These are phyloP conservation scores for Alternaria triticina DNA, from an alignment of 2,329 filamentous ascomycete species.

Conservation along the genomic window DNA sequence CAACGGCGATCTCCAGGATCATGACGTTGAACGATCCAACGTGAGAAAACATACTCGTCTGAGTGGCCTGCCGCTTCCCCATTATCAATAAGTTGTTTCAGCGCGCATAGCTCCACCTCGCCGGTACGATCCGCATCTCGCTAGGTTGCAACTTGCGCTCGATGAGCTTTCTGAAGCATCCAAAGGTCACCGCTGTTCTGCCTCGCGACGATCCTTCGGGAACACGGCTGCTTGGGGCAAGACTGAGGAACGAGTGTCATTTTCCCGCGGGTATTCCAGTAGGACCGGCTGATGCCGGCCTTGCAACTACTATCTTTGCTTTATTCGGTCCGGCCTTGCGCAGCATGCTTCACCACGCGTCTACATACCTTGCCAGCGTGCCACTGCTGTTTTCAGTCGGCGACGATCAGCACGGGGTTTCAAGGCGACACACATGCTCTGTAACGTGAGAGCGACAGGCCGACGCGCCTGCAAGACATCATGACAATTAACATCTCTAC, in stretches of 20 bases:
- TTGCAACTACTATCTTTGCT: slow-evolving; percentile 2
- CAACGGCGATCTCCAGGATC: slow-evolving; percentile 26
- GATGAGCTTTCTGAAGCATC: not conserved
- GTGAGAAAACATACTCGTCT: slow-evolving; percentile 11
- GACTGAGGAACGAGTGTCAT: slow-evolving; percentile 1
- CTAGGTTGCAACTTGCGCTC: slow-evolving; percentile 9
- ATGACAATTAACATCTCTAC: not conserved
- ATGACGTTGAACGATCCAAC: slow-evolving; percentile 28
- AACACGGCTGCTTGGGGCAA: slow-evolving; percentile 8
- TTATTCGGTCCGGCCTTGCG: slow-evolving; percentile 8
- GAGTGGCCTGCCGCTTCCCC: slow-evolving; percentile 15
- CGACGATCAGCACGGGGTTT: slow-evolving; percentile 9
- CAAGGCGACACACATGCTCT: not conserved
- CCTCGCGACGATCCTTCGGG: slow-evolving; percentile 24
- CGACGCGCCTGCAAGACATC: not conserved
- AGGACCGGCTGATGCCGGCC: slow-evolving; percentile 5
- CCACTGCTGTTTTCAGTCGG: not conserved
- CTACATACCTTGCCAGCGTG: slow-evolving; percentile 2
- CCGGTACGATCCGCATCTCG: slow-evolving; percentile 18
- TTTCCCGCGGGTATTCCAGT: not conserved
- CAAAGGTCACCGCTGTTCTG: slow-evolving; percentile 30
- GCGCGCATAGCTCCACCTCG: slow-evolving; percentile 13
- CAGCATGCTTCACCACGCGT: slow-evolving; percentile 6
- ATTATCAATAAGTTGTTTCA: slow-evolving; percentile 15
- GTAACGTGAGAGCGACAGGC: not conserved